Base-by-base conservation (phyloP, 225 moss, liverwort and hornwort species). In the Pseudisothecium myosuroides region DNA sequence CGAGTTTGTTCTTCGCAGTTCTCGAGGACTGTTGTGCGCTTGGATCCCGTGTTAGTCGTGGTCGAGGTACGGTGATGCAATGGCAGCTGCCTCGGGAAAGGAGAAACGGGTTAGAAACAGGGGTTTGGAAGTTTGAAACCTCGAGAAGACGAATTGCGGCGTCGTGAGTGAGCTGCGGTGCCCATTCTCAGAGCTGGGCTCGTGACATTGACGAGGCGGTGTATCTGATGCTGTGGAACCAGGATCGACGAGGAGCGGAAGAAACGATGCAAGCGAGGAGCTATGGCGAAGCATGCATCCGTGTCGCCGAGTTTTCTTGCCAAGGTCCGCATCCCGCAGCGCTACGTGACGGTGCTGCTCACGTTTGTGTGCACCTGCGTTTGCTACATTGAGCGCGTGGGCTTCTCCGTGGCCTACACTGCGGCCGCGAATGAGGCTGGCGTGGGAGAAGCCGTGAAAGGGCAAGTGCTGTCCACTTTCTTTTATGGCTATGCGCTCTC, bases 381-480 rank as follows among this genome's bases (percentile, higher is more conserved):
- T 59, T 99, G 98, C 94, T 99, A 99, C 93, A 93, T 99, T 92
- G 98, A 99, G 92, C 93, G 98, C 55, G 95, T 99, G 75, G 98
- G 98, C 71, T 99, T 97, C 87, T 99, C 98, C 49, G 92, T 99
- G 26, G 98, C 98, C 12, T 99, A 99, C 87, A 97, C 98, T 17
- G 97, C 97, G 49, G 97, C 96, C 20, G 98, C 98, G 58, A 96
- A 93, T 83, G 91, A 95, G 49, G 98, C 96, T 8, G 97, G 97
- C 11, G 96, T 99, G 6, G 97, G 96, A 47, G 97, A 99, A 80
- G 96, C 96, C 8, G 92, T 95, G 34, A 99, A 99, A 88, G 98
- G 98, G 83, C 94, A 96, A 81, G 90, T 99, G 56, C 93, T 99
- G 41, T 99, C 98, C 62, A 93, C 95, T 22, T 99, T 97, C 90